These are phyloP conservation scores for Populus davidiana DNA, from an alignment of 345 rosid species.

Conservation along the genomic window DNA sequence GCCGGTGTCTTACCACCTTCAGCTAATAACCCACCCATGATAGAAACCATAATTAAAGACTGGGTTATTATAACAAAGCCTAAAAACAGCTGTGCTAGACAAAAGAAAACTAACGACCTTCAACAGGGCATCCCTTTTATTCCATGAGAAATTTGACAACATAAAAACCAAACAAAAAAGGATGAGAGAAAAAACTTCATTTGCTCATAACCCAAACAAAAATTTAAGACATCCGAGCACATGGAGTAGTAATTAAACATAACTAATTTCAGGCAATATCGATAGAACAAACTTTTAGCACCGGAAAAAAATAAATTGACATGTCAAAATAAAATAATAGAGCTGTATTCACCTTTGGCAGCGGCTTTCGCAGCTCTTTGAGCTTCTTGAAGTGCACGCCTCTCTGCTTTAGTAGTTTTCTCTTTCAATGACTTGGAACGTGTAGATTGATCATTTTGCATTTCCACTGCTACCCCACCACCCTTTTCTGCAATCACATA, in stretches of 20 bases:
- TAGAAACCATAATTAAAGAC: background rate
- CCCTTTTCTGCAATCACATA: conserved; percentile 45
- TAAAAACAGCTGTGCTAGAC: background rate
- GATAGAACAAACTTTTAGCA: background rate
- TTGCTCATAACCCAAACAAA: background rate
- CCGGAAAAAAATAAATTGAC: too few species aligned
- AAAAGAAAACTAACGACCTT: background rate
- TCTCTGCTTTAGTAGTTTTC: conserved; percentile 85
- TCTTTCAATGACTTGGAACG: conserved; percentile 63
- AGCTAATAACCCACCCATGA: conserved; percentile 24
- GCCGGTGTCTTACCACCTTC: conserved; percentile 51
- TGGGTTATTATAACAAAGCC: background rate
- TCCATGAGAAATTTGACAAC: background rate
- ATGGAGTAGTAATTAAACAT: background rate
- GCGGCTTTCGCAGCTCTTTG: conserved; percentile 91
- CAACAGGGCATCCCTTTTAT: background rate
- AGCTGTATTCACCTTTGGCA: conserved; percentile 59
- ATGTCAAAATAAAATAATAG: background rate
- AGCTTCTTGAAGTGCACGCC: conserved; percentile 90
- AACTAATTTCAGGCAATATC: background rate
- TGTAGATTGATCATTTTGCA: conserved; percentile 46
- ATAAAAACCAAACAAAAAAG: background rate
- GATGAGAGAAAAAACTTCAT: background rate
- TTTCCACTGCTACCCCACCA: conserved; percentile 42
- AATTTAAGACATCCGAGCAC: background rate